Evolutionary conservation across 2,329 filamentous ascomycete species (phyloP).

Genomic region (Scleromitrula shiraiana): DNA sequence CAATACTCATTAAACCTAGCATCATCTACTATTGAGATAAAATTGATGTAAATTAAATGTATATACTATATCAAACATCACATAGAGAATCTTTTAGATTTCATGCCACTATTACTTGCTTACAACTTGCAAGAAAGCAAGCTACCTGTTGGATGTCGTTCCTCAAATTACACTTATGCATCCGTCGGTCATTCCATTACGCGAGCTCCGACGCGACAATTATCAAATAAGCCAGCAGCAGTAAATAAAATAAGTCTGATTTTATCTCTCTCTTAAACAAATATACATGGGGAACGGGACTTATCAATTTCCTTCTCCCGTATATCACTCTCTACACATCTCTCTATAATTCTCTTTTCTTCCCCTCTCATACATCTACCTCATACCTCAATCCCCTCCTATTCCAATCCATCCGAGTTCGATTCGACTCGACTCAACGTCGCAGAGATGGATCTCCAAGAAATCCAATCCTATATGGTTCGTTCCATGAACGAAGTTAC

Average conservation of each 20-base stretch:
- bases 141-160: not conserved
- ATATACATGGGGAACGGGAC: not conserved
- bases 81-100: no score
- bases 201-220: constrained; percentile 6
- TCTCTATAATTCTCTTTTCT: no score
- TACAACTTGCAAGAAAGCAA: not conserved
- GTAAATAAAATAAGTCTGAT: no score
- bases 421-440: not conserved
- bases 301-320: no score
- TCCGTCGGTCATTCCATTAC: constrained; percentile 4
- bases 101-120: no score
- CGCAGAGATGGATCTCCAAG: constrained; percentile 52
- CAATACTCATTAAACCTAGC: no score
- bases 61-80: no score
- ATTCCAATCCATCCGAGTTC: no score
- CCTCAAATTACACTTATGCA: not conserved
- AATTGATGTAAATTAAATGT: no score
- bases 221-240: not conserved
- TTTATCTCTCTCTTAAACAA: no score
- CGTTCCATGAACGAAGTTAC: constrained; percentile 45
- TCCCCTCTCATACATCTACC: not conserved
- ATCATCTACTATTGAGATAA: no score
- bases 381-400: not conserved
- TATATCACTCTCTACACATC: no score
- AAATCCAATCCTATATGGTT: constrained; percentile 47